Conservation (phyloP, 805 yeast genomes). For the Myxozyma neotropica region DNA sequence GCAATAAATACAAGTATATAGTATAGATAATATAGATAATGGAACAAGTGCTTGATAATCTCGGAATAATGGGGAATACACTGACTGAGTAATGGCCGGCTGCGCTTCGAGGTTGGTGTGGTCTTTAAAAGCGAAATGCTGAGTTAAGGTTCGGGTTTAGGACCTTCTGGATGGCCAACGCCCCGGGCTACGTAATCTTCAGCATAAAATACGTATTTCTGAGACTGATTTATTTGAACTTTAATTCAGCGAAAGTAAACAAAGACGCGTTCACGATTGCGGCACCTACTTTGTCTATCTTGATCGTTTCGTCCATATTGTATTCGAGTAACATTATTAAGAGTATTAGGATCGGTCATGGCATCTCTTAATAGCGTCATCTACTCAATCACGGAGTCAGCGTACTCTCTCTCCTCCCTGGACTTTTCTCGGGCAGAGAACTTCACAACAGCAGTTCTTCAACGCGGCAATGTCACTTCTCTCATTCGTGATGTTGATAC, state of each 20-base stretch:
- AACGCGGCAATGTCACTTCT: slow-evolving; percentile 31
- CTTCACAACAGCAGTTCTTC: slow-evolving; percentile 35
- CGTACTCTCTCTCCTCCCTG: slow-evolving; percentile 32
- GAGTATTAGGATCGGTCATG: neutral
- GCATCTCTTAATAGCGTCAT: slow-evolving; percentile 16
- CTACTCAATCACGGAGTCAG: slow-evolving; percentile 32
- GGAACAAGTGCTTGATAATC: neutral
- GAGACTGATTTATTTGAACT: neutral
- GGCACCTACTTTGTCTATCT: neutral
- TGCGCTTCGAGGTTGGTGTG: neutral
- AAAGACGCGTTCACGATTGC: neutral
- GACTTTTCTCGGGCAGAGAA: slow-evolving; percentile 32
- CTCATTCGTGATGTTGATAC: slow-evolving; percentile 36
- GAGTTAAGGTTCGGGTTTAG: neutral
- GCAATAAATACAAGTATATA: neutral
- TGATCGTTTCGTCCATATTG: too few species aligned
- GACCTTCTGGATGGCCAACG: too few species aligned
- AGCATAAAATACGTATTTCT: slow-evolving; percentile 1
- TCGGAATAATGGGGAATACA: neutral
- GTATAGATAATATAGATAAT: too few species aligned
- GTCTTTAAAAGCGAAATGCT: neutral
- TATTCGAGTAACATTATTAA: too few species aligned
- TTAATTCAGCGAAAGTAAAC: slow-evolving; percentile 4
- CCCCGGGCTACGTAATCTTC: slow-evolving; percentile 3
- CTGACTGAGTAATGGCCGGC: neutral